Evolutionary conservation across 1,284 basidiomycete species (phyloP), one percentile per base, ranked within the genome.

Genomic region (Papiliotrema nemorosa): DNA sequence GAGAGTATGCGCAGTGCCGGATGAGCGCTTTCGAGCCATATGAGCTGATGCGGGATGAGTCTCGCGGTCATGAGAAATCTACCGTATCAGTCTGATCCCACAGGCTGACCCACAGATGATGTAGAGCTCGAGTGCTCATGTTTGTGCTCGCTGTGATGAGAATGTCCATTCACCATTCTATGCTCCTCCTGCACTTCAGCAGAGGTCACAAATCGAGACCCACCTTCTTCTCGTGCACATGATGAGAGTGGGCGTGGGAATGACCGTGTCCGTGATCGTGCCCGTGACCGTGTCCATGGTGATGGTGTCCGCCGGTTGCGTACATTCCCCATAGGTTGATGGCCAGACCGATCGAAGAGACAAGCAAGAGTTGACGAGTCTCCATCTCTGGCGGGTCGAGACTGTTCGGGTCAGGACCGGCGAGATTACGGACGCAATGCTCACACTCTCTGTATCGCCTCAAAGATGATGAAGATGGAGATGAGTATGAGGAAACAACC

Each of bases 281-380:
- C 9, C 65, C 59, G 47, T 67, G 67, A 13, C 64, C 52, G 76
- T 90, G 88, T 0, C 74, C 73, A 49, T 76, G 74, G 72, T 91
- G 88, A 69, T 90, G 88, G 73, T 92, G 90, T 2, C 90, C 90
- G 6, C 96, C 96, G 79, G 96, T 99, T 0, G 96, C 96, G 74
- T 93, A 92, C 93, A 99, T 97, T 27, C 96, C 96, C 64, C 97
- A 97, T 26, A 99, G 74, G 72, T 99, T 99, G 51, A 99, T 93
- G 1, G 79, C 88, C 10, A 99, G 77, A 2, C 96, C 96, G 33
- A 97, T 76, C 2, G 84, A 82, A 60, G 89, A 93, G 42, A 99
- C 88, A 1, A 97, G 79, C 27, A 99, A 75, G 2, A 99, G 79
- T 68, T 97, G 94, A 54, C 82, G 87, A 6, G 92, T 97, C 66